phyloP scores from a whole-genome alignment of 2,329 filamentous ascomycete species.

The Talaromyces sp. region DNA sequence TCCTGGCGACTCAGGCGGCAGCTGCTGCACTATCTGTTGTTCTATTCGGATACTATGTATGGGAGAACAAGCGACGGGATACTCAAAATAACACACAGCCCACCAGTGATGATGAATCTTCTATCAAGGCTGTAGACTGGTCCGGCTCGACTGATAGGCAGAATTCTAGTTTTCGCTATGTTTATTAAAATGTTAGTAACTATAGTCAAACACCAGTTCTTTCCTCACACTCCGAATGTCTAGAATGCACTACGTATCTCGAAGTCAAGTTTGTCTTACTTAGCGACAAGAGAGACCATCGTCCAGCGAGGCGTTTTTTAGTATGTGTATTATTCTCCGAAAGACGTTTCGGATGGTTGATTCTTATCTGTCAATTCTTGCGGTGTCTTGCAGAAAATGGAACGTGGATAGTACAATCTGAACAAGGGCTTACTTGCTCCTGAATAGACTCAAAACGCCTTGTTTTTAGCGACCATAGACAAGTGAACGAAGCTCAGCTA shows the following conservation, averaged over 20 bases:
- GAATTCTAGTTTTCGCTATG: constrained; percentile 28
- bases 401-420: not conserved
- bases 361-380: not conserved
- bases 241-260: not conserved
- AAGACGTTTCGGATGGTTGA: constrained; percentile 1
- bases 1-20: constrained; percentile 31
- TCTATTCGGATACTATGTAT: constrained; percentile 23
- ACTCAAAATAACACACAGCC: constrained; percentile 3
- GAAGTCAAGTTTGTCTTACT: not conserved
- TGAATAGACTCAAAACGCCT: no score
- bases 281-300: not conserved
- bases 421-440: not conserved
- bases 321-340: constrained; percentile 1
- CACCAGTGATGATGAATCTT: constrained; percentile 16
- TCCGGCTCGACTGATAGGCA: constrained; percentile 29
- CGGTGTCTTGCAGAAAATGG: not conserved
- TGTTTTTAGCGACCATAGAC: no score
- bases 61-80: constrained; percentile 26
- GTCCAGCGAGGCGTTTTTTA: not conserved
- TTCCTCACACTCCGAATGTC: not conserved
- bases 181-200: constrained; percentile 19
- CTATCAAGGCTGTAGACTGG: constrained; percentile 16
- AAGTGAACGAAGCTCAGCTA: no score
- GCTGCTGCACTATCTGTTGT: constrained; percentile 23
- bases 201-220: no score